These are phyloP conservation scores for Austroboletus festivus DNA, from an alignment of 768 basidiomycete species.

Conservation along the genomic window DNA sequence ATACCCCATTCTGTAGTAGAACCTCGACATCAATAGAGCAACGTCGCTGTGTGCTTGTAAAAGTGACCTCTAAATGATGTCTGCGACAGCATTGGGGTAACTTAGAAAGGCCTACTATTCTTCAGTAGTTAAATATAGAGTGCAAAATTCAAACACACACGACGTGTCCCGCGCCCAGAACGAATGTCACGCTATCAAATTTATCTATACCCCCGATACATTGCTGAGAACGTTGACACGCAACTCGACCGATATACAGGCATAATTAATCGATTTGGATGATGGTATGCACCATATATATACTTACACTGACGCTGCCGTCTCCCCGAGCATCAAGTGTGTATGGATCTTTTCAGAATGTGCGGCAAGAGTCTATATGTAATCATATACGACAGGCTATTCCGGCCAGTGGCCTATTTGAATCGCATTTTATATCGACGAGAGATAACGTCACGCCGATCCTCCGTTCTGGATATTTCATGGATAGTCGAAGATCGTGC, in stretches of 20 bases:
- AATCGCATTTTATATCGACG: too few species aligned
- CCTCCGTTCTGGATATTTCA: not conserved
- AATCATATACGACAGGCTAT: slow-evolving; percentile 3
- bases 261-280: not conserved
- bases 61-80: slow-evolving; percentile 2
- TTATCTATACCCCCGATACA: slow-evolving; percentile 1
- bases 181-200: not conserved
- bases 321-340: too few species aligned
- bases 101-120: not conserved
- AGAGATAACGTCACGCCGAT: slow-evolving; percentile 7
- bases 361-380: not conserved
- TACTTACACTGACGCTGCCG: not conserved
- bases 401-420: not conserved
- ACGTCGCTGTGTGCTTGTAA: too few species aligned
- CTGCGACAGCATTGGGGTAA: not conserved
- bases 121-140: not conserved
- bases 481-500: slow-evolving; percentile 7
- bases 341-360: too few species aligned
- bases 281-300: not conserved
- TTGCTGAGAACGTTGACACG: not conserved
- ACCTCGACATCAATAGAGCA: too few species aligned
- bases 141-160: not conserved
- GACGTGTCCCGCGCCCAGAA: slow-evolving; percentile 5
- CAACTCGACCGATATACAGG: not conserved
- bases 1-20: too few species aligned